Evolutionary conservation across 2,329 filamentous ascomycete species (phyloP).

Genomic region (Cryphonectria parasitica): DNA sequence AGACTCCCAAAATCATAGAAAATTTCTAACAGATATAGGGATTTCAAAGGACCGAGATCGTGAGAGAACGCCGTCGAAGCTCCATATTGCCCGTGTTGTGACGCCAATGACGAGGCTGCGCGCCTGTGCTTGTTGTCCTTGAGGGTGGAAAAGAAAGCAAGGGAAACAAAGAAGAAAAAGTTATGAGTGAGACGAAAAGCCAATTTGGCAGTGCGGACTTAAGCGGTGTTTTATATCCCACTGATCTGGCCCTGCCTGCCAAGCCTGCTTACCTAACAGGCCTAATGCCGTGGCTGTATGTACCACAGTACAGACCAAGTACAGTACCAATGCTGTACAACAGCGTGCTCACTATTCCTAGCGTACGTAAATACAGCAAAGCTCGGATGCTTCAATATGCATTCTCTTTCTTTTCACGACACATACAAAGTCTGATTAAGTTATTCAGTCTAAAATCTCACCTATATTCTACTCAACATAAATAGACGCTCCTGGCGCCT

Average conservation of each 20-base stretch:
- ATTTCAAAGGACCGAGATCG: too few relatives aligned
- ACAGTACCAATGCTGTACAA: too few relatives aligned
- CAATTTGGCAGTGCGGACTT: neutral
- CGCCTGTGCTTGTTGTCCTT: neutral
- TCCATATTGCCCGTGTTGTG: neutral
- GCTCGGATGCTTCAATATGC: too few relatives aligned
- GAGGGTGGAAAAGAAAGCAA: neutral
- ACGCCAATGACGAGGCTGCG: neutral
- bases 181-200: neutral
- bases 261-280: slow-evolving; percentile 24
- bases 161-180: neutral
- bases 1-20: neutral
- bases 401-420: too few relatives aligned
- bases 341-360: too few relatives aligned
- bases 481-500: too few relatives aligned
- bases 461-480: too few relatives aligned
- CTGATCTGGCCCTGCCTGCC: neutral
- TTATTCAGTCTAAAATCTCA: neutral
- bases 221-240: slow-evolving; percentile 7
- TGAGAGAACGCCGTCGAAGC: too few relatives aligned
- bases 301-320: too few relatives aligned
- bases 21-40: neutral
- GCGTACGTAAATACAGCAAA: too few relatives aligned
- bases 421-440: neutral
- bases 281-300: neutral